Base-by-base conservation (phyloP, 2,329 filamentous ascomycete genomes). In the Ophioceras dolichostomum region DNA sequence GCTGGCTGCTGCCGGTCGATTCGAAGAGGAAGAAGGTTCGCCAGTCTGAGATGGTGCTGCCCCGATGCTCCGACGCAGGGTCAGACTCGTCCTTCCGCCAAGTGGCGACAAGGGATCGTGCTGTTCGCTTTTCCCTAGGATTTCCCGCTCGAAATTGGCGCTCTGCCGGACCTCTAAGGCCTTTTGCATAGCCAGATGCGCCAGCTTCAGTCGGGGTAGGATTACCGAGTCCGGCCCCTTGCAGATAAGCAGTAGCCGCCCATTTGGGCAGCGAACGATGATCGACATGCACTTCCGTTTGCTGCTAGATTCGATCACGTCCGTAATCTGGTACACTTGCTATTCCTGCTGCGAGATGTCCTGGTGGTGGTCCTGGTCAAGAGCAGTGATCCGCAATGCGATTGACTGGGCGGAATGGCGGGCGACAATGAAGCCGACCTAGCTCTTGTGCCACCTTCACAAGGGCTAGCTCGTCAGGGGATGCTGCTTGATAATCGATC, bases 161-260 rank as follows among this genome's bases (percentile, higher is more conserved):
- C 73, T 79, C 49, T 71, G 67, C 4, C 86, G 76, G 4, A 77
- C 64, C 42, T 79, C 72, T 2, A 58, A 60, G 2, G 80, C 82
- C 50, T 91, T 93, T 53, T 88, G 76, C 42, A 76, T 73, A 0
- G 89, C 89, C 22, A 95, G 60, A 4, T 64, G 59, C 2, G 84
- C 77, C 46, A 84, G 66, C 51, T 77, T 83, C 10, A 96, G 65
- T 5, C 86, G 73, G 27, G 84, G 79, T 49, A 91, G 73, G 39
- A 96, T 73, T 5, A 78, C 75, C 0, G 83, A 89, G 55, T 96
- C 88, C 4, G 88, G 88, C 6, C 88, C 88, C 56, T 95, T 95
- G 61, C 83, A 91, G 45, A 94, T 79, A 2, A 95, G 64, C 49
- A 80, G 88, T 35, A 94, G 78, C 12, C 80, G 76, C 2, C 79